Base-by-base conservation (phyloP, 2,329 filamentous ascomycete genomes). In the Scopulariopsis brevicaulis region DNA sequence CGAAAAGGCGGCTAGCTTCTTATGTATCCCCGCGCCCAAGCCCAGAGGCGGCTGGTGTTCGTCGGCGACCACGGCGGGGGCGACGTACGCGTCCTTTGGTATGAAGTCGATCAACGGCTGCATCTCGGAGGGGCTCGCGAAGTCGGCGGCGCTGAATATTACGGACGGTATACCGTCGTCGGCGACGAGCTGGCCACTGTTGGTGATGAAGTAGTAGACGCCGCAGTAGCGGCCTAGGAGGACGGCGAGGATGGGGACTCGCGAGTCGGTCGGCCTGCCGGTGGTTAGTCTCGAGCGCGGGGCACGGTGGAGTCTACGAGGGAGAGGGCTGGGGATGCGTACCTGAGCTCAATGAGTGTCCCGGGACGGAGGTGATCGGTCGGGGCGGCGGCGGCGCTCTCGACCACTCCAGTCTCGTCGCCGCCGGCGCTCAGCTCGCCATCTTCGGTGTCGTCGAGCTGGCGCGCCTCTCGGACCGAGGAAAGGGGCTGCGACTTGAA, bases 201-300 rank as follows among this genome's bases (percentile, higher is more conserved):
- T 73, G 34, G 77, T 75, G 65, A 82, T 83, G 65, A 78, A 82
- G 65, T 83, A 79, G 62, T 81, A 71, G 50, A 75, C 70, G 20
- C 74, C 74, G 46, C 77, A 73, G 61, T 79, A 73, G 57, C 69
- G 74, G 15, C 80, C 80, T 8, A 84, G 69, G 62, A 77, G 81
- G 52, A 84, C 65, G 14, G 74, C 81, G 52, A 84, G 69, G 18
- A 80, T 61, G 4, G 77, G 75, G 22, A 75, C 68, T 28, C 77
- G 70, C 12, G 73, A 74, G n/a, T 69, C 67, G 10, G 68, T 63
- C 34, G 66, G 67, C 40, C 70, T 72, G 58, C 22, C n/a, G 24
- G 14, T 7, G 46, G 57, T 60, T 12, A 63, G 60, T 22, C 12
- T 20, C 34, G 34, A 32, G 4, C 18, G 2, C 18, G 8, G 18